These are phyloP conservation scores for Epichloe festucae DNA, from an alignment of 2,329 filamentous ascomycete species.

Conservation along the genomic window DNA sequence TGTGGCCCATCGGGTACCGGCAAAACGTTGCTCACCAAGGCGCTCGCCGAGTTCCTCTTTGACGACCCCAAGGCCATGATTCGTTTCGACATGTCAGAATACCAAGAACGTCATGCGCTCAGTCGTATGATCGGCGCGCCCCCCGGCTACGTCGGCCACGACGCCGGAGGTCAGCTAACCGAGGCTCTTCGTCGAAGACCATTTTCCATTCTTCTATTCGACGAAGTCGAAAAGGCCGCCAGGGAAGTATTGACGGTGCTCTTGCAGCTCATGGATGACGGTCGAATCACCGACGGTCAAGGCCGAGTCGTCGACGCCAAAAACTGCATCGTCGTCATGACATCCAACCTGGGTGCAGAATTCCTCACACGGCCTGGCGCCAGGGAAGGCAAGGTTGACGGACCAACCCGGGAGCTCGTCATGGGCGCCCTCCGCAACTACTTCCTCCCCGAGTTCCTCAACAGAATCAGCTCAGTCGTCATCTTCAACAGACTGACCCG, in stretches of 20 bases:
- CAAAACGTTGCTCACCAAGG: constrained; percentile 95
- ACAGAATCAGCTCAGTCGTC: constrained; percentile 89
- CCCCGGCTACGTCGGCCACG: constrained; percentile 96
- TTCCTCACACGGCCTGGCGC: constrained; percentile 70
- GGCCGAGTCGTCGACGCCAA: constrained; percentile 86
- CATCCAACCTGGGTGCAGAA: constrained; percentile 91
- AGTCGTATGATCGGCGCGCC: constrained; percentile 97
- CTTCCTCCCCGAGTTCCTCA: constrained; percentile 97
- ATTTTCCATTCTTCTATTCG: constrained; percentile 95
- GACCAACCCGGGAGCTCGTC: constrained; percentile 74
- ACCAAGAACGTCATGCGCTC: constrained; percentile 90
- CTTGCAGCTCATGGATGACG: constrained; percentile 98
- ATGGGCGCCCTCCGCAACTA: constrained; percentile 86
- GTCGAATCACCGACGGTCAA: constrained; percentile 95
- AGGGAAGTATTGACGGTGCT: constrained; percentile 96
- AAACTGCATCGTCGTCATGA: constrained; percentile 99
- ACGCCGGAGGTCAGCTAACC: constrained; percentile 88
- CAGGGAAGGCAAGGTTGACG: constrained; percentile 74
- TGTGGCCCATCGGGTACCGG: constrained; percentile 96
- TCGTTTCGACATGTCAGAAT: constrained; percentile 98
- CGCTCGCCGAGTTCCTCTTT: constrained; percentile 93
- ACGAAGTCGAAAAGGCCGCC: constrained; percentile 96
- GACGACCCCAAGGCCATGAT: constrained; percentile 97
- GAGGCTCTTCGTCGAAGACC: constrained; percentile 87
- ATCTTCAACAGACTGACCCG: constrained; percentile 96